A percentile compares a stretch with the other conserved stretches of the same genome.
These are phyloP conservation scores for Herpetospermum pedunculosum DNA, from an alignment of 306 rosid species.

Conservation along the genomic window DNA sequence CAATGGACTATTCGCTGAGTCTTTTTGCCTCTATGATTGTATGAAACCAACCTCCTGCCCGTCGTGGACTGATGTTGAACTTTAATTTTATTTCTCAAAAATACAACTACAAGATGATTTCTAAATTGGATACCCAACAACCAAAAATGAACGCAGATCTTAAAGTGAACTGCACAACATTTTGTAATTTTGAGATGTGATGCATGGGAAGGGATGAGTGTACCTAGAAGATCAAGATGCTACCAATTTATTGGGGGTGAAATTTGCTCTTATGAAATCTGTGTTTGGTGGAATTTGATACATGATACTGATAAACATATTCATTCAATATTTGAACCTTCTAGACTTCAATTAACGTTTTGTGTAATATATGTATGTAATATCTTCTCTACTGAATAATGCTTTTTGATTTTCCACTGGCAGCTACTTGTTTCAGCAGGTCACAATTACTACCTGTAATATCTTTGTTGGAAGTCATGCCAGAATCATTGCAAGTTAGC, in stretches of 20 bases:
- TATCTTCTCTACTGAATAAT: slow-evolving; percentile 4
- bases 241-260: not conserved
- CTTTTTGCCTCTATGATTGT: not conserved
- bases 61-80: not conserved
- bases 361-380: not conserved
- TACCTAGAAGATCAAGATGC: not conserved
- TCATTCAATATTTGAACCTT: not conserved
- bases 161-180: not conserved
- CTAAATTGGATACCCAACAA: not conserved
- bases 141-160: not conserved
- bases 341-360: not conserved
- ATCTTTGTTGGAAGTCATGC: slow-evolving; percentile 48
- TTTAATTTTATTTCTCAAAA: not conserved
- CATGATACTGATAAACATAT: not conserved
- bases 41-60: not conserved
- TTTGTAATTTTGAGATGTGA: not conserved
- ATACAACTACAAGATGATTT: not conserved
- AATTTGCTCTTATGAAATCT: not conserved
- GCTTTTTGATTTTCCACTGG: slow-evolving; percentile 8
- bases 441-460: slow-evolving; percentile 43
- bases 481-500: slow-evolving; percentile 34
- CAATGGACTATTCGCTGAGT: not conserved
- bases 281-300: not conserved
- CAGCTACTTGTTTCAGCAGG: slow-evolving; percentile 70
- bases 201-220: not conserved